Conservation (phyloP, 352 stramenopile species). For the Globisporangium abappressorium region DNA sequence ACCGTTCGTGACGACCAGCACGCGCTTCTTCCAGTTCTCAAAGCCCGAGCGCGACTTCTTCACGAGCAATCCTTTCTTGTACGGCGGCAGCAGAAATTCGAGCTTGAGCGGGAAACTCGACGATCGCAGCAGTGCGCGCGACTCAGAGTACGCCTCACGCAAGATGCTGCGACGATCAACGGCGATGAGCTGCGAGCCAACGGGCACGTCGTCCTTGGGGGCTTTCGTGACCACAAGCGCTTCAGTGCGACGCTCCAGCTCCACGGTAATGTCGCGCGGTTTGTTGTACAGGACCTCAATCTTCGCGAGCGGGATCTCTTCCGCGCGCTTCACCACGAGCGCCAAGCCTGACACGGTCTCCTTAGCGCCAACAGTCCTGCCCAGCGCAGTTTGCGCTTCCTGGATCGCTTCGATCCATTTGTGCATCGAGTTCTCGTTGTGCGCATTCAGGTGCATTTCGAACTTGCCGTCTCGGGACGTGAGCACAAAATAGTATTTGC, state of each 20-base stretch:
- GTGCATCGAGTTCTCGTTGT: constrained; percentile 83
- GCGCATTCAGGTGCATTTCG: constrained; percentile 82
- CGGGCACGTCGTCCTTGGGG: constrained; percentile 43
- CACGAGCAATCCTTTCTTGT: constrained; percentile 74
- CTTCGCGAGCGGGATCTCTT: constrained; percentile 74
- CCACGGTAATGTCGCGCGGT: constrained; percentile 63
- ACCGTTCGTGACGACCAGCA: constrained; percentile 76
- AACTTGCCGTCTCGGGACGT: constrained; percentile 79
- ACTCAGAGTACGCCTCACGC: constrained; percentile 53
- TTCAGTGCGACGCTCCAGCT: constrained; percentile 74
- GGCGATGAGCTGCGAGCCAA: constrained; percentile 72
- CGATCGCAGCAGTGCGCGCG: constrained; percentile 46
- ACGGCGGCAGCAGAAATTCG: constrained; percentile 80
- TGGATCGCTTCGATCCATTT: constrained; percentile 84
- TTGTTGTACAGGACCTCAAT: constrained; percentile 57
- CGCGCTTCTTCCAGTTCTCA: constrained; percentile 84
- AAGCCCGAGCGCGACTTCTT: constrained; percentile 86
- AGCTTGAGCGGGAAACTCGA: constrained; percentile 62
- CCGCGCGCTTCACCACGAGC: constrained; percentile 69
- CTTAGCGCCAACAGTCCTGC: constrained; percentile 35
- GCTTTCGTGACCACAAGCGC: constrained; percentile 65
- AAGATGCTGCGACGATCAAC: constrained; percentile 63
- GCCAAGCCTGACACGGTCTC: constrained; percentile 61
- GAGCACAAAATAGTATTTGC: constrained; percentile 85
- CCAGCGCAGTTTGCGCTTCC: constrained; percentile 64